Percentiles rank a stretch among this genome's conserved stretches.
These are phyloP conservation scores for Isabelozyma gotoi DNA, from an alignment of 805 yeast genomes.

Conservation along the genomic window DNA sequence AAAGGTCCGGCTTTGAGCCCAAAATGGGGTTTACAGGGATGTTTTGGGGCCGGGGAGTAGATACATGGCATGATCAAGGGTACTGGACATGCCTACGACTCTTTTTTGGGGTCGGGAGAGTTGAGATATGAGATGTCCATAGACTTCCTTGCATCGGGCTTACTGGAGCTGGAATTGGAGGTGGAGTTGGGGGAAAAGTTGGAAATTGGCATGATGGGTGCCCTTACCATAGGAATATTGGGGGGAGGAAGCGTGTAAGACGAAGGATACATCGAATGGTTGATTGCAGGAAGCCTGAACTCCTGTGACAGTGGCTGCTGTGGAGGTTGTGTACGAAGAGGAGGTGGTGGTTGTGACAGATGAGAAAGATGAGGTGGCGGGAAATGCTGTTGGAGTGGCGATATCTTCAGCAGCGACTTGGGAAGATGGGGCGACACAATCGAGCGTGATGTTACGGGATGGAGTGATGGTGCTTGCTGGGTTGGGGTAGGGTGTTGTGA, in stretches of 20 bases:
- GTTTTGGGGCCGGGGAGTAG: too few relatives aligned
- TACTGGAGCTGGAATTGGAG: not conserved
- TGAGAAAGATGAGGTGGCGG: not conserved
- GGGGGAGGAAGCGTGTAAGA: not conserved
- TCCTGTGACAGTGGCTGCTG: not conserved
- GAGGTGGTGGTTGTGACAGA: constrained; percentile 2
- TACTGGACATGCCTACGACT: not conserved
- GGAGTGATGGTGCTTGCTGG: not conserved
- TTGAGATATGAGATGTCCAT: constrained; percentile 9
- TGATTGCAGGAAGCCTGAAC: not conserved
- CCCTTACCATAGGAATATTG: not conserved
- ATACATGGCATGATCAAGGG: too few relatives aligned
- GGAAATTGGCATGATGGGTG: not conserved
- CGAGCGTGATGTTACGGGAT: not conserved
- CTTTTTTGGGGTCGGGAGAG: constrained; percentile 4
- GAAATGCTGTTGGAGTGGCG: not conserved
- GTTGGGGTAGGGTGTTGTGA: not conserved
- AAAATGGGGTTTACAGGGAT: too few relatives aligned
- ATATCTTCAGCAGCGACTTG: not conserved
- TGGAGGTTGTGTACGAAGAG: constrained; percentile 4
- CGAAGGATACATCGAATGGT: not conserved
- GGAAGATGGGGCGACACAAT: not conserved
- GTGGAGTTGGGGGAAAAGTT: not conserved
- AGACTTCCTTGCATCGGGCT: not conserved
- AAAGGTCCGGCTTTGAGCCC: too few relatives aligned